Conservation (phyloP, 2,329 filamentous ascomycete species). For the Aspergillus sp. region DNA sequence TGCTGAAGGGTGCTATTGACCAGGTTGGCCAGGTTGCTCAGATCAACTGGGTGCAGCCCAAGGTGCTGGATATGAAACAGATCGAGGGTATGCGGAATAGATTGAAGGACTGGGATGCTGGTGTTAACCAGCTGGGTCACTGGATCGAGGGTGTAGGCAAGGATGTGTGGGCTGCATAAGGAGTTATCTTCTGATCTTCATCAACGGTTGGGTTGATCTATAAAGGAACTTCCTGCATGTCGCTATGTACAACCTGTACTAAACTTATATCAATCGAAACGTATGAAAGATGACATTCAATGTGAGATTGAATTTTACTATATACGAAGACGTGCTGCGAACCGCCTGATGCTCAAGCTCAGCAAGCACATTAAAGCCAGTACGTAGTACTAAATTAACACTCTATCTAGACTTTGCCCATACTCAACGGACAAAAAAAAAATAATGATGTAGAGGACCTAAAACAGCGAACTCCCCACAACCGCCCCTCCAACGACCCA, state of each 20-base stretch:
- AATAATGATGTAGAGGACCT: neutral
- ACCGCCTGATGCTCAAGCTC: neutral
- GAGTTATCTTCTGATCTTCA: conserved; percentile 9
- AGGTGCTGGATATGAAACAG: conserved; percentile 93
- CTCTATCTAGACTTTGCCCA: neutral
- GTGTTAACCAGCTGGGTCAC: conserved; percentile 92
- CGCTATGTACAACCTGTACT: conserved; percentile 17
- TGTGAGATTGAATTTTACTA: neutral
- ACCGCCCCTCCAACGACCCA: conserved; percentile 65
- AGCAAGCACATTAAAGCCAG: neutral
- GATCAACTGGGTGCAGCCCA: conserved; percentile 98
- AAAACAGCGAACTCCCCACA: conserved; percentile 36
- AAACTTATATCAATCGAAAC: conserved; percentile 13
- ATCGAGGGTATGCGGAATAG: conserved; percentile 88
- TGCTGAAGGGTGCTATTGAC: conserved; percentile 89
- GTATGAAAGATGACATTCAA: conserved; percentile 1
- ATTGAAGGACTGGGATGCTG: conserved; percentile 91
- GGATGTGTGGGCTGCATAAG: conserved; percentile 88
- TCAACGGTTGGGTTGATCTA: neutral
- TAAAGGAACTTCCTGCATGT: conserved; percentile 12
- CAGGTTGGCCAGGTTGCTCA: conserved; percentile 92
- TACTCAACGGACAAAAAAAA: neutral
- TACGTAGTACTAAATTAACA: neutral
- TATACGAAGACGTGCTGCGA: neutral
- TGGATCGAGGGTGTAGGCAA: conserved; percentile 94